These are phyloP conservation scores for Chamaenerion angustifolium DNA, from an alignment of 345 rosid genomes.

Conservation along the genomic window DNA sequence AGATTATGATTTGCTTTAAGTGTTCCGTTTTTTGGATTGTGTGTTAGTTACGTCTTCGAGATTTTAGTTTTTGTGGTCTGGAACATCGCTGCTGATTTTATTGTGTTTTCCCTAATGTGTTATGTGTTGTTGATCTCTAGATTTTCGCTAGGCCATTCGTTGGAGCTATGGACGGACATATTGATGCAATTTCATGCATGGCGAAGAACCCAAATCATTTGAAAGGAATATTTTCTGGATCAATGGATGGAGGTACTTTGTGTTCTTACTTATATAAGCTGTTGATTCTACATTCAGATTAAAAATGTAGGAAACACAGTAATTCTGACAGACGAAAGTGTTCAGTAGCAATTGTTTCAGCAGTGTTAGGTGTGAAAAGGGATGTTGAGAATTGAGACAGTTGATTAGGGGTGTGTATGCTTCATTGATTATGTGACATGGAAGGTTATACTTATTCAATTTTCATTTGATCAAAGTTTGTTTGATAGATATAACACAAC, in stretches of 20 bases:
- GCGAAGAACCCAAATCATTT: slow-evolving; percentile 85
- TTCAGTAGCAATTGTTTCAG: too few species aligned
- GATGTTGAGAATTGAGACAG: not conserved
- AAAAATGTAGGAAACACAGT: too few species aligned
- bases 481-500: too few species aligned
- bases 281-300: too few species aligned
- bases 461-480: too few species aligned
- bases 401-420: not conserved
- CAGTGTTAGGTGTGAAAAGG: not conserved
- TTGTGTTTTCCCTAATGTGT: not conserved
- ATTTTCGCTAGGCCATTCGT: slow-evolving; percentile 86
- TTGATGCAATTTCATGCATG: slow-evolving; percentile 79
- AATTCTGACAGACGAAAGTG: too few species aligned
- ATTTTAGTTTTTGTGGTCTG: not conserved
- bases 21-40: not conserved
- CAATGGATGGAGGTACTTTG: slow-evolving; percentile 83
- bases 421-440: not conserved
- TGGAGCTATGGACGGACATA: slow-evolving; percentile 95
- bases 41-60: not conserved
- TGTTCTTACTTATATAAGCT: too few species aligned
- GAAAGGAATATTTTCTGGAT: slow-evolving; percentile 82
- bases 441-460: not conserved
- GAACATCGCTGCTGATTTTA: not conserved
- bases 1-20: not conserved
- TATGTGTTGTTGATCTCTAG: slow-evolving; percentile 16